phyloP scores from a whole-genome alignment of 129 eudicot genomes.

The Chrysanthemum lavandulifolium region DNA sequence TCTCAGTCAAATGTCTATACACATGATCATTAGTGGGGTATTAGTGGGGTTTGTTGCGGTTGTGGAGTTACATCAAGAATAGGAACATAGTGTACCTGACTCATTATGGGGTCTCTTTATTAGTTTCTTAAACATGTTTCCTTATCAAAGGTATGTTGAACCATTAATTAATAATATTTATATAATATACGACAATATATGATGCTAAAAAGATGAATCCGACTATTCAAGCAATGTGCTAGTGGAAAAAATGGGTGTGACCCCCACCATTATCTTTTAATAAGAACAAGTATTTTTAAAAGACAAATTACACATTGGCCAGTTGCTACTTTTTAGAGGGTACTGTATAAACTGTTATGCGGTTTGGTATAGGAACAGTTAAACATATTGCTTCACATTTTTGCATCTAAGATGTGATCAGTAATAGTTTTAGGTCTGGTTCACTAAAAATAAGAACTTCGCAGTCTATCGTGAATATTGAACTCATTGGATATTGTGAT shows the following conservation, averaged over 20 bases:
- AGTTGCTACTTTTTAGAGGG: slow-evolving; percentile 19
- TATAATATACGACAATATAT: neutral
- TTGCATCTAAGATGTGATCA: slow-evolving; percentile 16
- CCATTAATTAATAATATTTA: neutral
- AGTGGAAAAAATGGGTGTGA: neutral
- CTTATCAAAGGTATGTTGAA: slow-evolving; percentile 8
- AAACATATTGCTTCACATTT: slow-evolving; percentile 5
- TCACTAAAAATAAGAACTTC: slow-evolving; percentile 8
- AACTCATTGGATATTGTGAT: slow-evolving; percentile 2
- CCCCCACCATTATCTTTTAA: slow-evolving; percentile 6
- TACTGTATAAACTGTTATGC: slow-evolving; percentile 8
- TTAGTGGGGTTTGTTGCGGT: slow-evolving; percentile 31
- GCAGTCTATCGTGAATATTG: slow-evolving; percentile 14
- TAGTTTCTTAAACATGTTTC: slow-evolving; percentile 14
- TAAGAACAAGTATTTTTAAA: slow-evolving; percentile 3
- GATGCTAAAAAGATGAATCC: neutral
- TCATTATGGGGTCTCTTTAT: slow-evolving; percentile 1
- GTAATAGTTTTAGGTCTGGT: neutral
- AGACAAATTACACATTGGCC: slow-evolving; percentile 7
- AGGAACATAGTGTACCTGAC: slow-evolving; percentile 21
- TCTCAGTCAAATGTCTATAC: slow-evolving; percentile 15
- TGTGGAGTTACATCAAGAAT: slow-evolving; percentile 34
- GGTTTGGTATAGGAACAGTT: slow-evolving; percentile 18
- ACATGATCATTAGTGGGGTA: slow-evolving; percentile 21
- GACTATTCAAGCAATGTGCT: neutral